These are phyloP conservation scores for Carex myosuroides DNA, from an alignment of 176 grass and related monocot genomes.

Conservation along the genomic window DNA sequence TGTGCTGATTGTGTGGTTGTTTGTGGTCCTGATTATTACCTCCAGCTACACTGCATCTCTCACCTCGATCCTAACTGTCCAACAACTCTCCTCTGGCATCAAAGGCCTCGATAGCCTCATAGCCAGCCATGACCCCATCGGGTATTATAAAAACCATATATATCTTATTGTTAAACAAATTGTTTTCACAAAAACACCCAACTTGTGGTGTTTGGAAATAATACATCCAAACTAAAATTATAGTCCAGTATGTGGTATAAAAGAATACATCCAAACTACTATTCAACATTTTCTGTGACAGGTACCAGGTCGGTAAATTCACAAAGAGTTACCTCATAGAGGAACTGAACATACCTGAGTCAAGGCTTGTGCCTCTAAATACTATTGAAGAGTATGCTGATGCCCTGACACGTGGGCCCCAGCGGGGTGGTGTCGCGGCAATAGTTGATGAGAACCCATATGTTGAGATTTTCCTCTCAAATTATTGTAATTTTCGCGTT, in stretches of 20 bases:
- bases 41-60: conserved; percentile 92
- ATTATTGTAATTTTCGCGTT: conserved; percentile 60
- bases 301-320: conserved; percentile 73
- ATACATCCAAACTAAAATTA: not conserved
- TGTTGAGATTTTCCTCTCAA: conserved; percentile 62
- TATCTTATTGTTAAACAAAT: not conserved
- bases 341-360: conserved; percentile 54
- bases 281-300: not conserved
- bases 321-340: conserved; percentile 61
- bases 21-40: conserved; percentile 76
- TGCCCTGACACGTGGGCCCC: conserved; percentile 64
- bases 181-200: not conserved
- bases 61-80: conserved; percentile 84
- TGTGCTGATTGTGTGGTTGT: conserved; percentile 83
- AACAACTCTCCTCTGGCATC: conserved; percentile 70
- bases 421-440: conserved; percentile 62
- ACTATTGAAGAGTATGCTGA: conserved; percentile 54
- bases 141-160: conserved; percentile 6
- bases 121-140: conserved; percentile 29
- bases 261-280: not conserved
- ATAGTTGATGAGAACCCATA: conserved; percentile 77
- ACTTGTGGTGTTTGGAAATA: not conserved
- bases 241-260: not conserved
- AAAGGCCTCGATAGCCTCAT: conserved; percentile 67
- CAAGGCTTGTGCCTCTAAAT: conserved; percentile 50